A percentile compares a stretch with the other conserved stretches of the same genome.
These are phyloP conservation scores for Mercurialis annua DNA, from an alignment of 345 rosid species.

Conservation along the genomic window DNA sequence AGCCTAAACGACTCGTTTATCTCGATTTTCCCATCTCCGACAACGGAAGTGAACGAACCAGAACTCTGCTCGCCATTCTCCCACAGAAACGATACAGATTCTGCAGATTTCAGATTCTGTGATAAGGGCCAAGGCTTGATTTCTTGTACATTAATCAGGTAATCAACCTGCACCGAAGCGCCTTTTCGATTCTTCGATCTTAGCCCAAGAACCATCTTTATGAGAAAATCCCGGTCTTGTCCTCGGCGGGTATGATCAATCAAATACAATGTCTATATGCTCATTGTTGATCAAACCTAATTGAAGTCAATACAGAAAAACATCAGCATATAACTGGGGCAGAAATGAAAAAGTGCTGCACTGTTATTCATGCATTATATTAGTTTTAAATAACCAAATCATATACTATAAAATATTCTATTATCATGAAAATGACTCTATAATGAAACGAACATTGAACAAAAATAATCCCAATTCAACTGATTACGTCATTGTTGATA, in stretches of 20 bases:
- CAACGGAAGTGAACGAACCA: slow-evolving; percentile 53
- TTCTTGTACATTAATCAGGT: slow-evolving; percentile 47
- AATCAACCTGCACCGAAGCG: slow-evolving; percentile 33
- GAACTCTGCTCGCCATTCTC: slow-evolving; percentile 58
- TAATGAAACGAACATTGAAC: slow-evolving; percentile 8
- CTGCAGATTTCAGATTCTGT: slow-evolving; percentile 40
- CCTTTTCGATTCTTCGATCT: slow-evolving; percentile 54
- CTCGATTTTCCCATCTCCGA: slow-evolving; percentile 59
- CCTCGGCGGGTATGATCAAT: slow-evolving; percentile 12
- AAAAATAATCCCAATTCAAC: not conserved
- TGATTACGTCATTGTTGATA: not conserved
- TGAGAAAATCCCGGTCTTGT: slow-evolving; percentile 17
- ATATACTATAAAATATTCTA: slow-evolving; percentile 9
- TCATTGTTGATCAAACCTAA: slow-evolving; percentile 16
- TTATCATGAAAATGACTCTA: slow-evolving; percentile 23
- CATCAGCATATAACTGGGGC: not conserved
- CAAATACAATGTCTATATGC: slow-evolving; percentile 24
- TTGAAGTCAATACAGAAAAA: slow-evolving; percentile 9
- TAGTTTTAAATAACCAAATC: slow-evolving; percentile 11
- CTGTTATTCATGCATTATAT: slow-evolving; percentile 9
- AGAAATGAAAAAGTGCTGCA: not conserved
- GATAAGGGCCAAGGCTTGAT: slow-evolving; percentile 84
- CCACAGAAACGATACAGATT: slow-evolving; percentile 75
- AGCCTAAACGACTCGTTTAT: slow-evolving; percentile 63
- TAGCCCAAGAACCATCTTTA: slow-evolving; percentile 62